phyloP scores from a whole-genome alignment of 169 alveolate species.

The Neospora caninum region DNA sequence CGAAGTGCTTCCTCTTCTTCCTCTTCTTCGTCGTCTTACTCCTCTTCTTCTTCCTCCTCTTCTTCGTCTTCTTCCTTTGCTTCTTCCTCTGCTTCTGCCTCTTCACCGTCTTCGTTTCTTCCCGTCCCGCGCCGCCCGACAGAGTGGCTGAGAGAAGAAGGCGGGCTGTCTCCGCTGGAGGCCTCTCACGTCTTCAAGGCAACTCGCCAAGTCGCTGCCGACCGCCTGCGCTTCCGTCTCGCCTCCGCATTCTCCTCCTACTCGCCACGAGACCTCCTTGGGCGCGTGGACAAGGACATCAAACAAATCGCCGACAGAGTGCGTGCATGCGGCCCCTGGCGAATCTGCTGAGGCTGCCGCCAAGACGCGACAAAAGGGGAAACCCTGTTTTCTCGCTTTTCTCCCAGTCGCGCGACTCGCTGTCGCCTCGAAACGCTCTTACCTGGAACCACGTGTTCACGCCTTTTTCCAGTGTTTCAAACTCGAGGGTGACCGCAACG shows the following conservation, averaged over 20 bases:
- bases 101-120: neutral
- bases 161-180: neutral
- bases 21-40: neutral
- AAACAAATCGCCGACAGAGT: conserved; percentile 37
- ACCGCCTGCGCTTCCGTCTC: neutral
- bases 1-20: neutral
- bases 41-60: too few species aligned
- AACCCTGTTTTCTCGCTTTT: too few species aligned
- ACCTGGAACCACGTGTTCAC: too few species aligned
- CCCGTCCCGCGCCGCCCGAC: neutral
- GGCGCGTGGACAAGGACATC: conserved; percentile 38
- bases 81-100: neutral
- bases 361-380: too few species aligned
- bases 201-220: neutral
- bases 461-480: too few species aligned
- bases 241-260: neutral
- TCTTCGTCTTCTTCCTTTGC: neutral
- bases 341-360: too few species aligned
- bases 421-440: too few species aligned
- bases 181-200: conserved; percentile 16
- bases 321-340: neutral
- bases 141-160: conserved; percentile 23
- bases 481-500: too few species aligned
- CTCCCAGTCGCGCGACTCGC: too few species aligned
- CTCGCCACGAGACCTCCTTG: conserved; percentile 14